Evolutionary conservation across 768 basidiomycete species (phyloP).

Genomic region (Suillus americanus): DNA sequence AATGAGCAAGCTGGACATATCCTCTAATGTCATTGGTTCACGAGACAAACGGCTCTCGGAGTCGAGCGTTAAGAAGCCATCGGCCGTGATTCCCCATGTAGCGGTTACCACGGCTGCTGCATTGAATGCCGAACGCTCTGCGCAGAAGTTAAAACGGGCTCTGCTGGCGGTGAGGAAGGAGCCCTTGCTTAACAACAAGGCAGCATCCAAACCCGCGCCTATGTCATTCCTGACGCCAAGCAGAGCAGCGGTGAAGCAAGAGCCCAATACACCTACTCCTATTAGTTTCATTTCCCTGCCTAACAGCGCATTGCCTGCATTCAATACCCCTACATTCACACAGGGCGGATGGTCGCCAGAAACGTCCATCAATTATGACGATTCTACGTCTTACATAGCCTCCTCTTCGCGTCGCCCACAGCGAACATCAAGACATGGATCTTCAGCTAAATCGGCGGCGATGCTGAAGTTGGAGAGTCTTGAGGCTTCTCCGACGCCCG

Average conservation of each 20-base stretch:
- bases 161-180: slow-evolving; percentile 58
- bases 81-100: slow-evolving; percentile 59
- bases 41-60: slow-evolving; percentile 46
- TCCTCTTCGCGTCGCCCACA: slow-evolving; percentile 20
- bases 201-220: slow-evolving; percentile 19
- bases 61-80: slow-evolving; percentile 37
- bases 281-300: slow-evolving; percentile 14
- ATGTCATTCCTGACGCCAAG: slow-evolving; percentile 31
- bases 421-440: slow-evolving; percentile 2
- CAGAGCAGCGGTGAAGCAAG: slow-evolving; percentile 19
- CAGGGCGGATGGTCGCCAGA: slow-evolving; percentile 22
- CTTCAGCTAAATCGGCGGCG: slow-evolving; percentile 2
- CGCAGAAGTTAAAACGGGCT: slow-evolving; percentile 66
- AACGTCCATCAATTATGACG: slow-evolving; percentile 17
- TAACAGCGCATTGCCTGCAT: slow-evolving; percentile 19
- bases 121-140: slow-evolving; percentile 76
- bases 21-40: slow-evolving; percentile 17
- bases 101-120: slow-evolving; percentile 79
- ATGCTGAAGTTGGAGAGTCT: slow-evolving; percentile 3
- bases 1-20: slow-evolving; percentile 49
- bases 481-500: neutral
- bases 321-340: slow-evolving; percentile 19
- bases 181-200: slow-evolving; percentile 66
- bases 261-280: slow-evolving; percentile 8
- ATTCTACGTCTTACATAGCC: slow-evolving; percentile 13